Evolutionary conservation across 2,329 filamentous ascomycete genomes (phyloP), one percentile per base, ranked within the genome.

Genomic region (Chrysoporthe deuterocubensis): DNA sequence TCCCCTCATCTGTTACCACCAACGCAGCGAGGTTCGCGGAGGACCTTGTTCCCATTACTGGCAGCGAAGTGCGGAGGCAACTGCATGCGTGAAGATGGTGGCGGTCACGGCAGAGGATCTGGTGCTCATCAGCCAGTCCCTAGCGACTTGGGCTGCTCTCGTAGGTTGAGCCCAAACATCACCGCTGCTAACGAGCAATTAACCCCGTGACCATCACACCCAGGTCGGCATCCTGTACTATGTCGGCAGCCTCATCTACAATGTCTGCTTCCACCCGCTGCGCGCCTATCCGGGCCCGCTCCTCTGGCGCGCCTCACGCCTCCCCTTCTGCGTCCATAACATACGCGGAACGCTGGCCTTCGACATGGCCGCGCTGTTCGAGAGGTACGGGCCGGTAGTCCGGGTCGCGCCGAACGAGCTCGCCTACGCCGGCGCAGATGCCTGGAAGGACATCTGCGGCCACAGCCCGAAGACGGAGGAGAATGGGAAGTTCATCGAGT

Each of bases 341-440:
- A 87, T 96, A 61, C 92, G 92, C 2, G 94, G 93, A 34, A 95
- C 95, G 76, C 95, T 96, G 91, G 78, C 82, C 67, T 69, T 70
- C 63, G 43, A 66, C 37, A 64, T 71, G 13, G 64, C 67, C 63
- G 54, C 67, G 16, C 60, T 78, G 56, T 74, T 80, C 71, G 68
- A 75, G 14, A 72, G 73, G 42, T 81, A 81, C 71, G 82, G 82
- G 6, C 73, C 75, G 4, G 75, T 83, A 2, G 81, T 84, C 32
- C 80, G 82, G 37, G 71, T 82, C 59, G 75, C 75, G 2, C 81
- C 82, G 0, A 74, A 79, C 63, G 79, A 82, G 67, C 75, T 84
- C 7, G 77, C 79, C 9, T 83, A 79, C 73, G 77, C 73, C 58
- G 62, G 72, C 52, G 71, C 74, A 1, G 66, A 74, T 5, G 74